Base-by-base conservation (phyloP, 2,329 filamentous ascomycete genomes). In the Simplicillium aogashimaense region DNA sequence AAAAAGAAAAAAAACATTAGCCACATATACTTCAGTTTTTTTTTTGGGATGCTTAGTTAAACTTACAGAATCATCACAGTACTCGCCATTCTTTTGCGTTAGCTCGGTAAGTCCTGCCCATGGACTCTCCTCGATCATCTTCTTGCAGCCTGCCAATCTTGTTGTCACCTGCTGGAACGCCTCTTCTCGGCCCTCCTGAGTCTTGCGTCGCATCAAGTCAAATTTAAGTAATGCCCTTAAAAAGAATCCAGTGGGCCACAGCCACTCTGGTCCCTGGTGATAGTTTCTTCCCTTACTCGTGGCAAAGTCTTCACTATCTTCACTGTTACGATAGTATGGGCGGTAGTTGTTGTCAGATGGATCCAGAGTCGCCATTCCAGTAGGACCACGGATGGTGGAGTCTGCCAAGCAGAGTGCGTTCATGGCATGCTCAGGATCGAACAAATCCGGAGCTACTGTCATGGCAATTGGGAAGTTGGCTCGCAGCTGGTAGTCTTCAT, bases 231-330 rank as follows among this genome's bases (percentile, higher is more conserved):
- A 67, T 1, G 92, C 92, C 37, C 94, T 81, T 16, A 95, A 70
- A 71, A 95, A 98, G 69, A 88, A 98, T 4, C 92, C 92, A 1
- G 87, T 90, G 1, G 90, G 94, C 92, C 92, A 98, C 17, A 95
- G 67, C 92, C 92, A 98, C 60, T 98, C 92, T 0, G 92, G 94
- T 4, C 92, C 92, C 60, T 97, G 90, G 61, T 98, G 92, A 64
- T 98, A 98, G 63, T 97, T 98, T 42, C 92, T 76, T 37, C 92
- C 92, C 63, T 97, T 97, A 51, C 84, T 80, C 0, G 90, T 97
- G 10, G 86, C 77, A 55, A 95, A 97, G 60, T 97, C 86, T 11
- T 77, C 78, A 44, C 83, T 90, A 62, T 98, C 92, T 54, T 97
- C 90, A 50, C 83, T 85, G 66, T 98, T 98, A 69, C 83, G 80